These are phyloP conservation scores for Solanum tacnaense DNA, from an alignment of 257 asterid genomes.

Conservation along the genomic window DNA sequence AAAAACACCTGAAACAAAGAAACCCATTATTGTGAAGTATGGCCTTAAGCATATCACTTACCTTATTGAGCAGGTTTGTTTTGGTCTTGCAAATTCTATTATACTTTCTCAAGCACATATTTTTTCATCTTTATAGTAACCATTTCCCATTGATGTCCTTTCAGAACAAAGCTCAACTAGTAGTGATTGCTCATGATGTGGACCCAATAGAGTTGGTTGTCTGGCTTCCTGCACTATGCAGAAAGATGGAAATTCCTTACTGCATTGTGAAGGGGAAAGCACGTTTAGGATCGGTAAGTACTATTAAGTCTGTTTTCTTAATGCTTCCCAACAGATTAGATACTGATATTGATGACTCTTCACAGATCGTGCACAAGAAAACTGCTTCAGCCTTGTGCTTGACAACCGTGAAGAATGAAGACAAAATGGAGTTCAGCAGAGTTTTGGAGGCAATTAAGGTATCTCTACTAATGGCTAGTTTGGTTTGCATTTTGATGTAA, in stretches of 20 bases:
- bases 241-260: conserved; percentile 36
- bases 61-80: conserved; percentile 33
- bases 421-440: conserved; percentile 30
- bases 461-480: neutral
- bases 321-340: neutral
- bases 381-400: conserved; percentile 30
- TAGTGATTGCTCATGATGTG: conserved; percentile 37
- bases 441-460: conserved; percentile 37
- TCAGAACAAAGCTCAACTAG: conserved; percentile 37
- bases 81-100: neutral
- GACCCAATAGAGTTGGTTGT: conserved; percentile 36
- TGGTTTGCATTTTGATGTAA: neutral
- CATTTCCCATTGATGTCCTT: neutral
- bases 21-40: conserved; percentile 31
- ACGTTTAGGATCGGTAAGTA: conserved; percentile 19
- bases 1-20: conserved; percentile 27
- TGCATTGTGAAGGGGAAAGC: conserved; percentile 36
- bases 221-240: conserved; percentile 26
- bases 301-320: neutral
- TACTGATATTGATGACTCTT: neutral
- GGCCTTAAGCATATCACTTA: conserved; percentile 32
- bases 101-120: neutral
- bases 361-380: conserved; percentile 28
- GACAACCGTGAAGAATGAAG: conserved; percentile 37
- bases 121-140: neutral